phyloP scores from a whole-genome alignment of 2,329 filamentous ascomycete genomes.

The Meredithiella fracta region DNA sequence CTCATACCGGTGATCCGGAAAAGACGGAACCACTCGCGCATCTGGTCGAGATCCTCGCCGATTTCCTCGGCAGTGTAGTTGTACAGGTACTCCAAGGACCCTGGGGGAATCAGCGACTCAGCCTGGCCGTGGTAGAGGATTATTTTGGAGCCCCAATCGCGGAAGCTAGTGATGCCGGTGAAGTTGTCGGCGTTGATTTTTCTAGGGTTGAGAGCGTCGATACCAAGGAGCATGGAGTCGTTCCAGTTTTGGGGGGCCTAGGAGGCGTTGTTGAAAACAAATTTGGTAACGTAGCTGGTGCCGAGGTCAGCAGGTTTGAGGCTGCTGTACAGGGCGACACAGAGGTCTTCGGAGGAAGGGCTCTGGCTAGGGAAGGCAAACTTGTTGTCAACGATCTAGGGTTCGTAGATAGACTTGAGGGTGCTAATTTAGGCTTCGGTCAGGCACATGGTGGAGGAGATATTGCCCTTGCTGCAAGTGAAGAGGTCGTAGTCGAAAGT shows the following conservation, averaged over 20 bases:
- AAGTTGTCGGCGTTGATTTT: conserved; percentile 24
- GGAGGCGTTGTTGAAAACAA: conserved; percentile 15
- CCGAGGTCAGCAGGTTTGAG: conserved; percentile 21
- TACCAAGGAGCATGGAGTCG: conserved; percentile 21
- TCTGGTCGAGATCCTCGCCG: conserved; percentile 18
- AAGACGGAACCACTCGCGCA: conserved; percentile 33
- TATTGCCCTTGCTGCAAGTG: conserved; percentile 21
- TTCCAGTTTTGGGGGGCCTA: conserved; percentile 18
- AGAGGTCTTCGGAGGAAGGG: conserved; percentile 28
- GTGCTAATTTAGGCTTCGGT: conserved; percentile 25
- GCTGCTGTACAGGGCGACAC: conserved; percentile 19
- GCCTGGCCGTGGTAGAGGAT: conserved; percentile 28
- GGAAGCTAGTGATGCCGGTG: conserved; percentile 23
- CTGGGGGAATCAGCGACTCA: conserved; percentile 24
- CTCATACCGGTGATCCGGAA: conserved; percentile 35
- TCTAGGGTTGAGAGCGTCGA: conserved; percentile 23
- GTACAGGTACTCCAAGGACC: conserved; percentile 24
- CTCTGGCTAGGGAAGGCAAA: conserved; percentile 25
- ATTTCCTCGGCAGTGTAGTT: conserved; percentile 26
- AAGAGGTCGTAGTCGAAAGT: conserved; percentile 27
- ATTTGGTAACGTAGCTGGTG: conserved; percentile 22
- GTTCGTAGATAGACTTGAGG: conserved; percentile 19
- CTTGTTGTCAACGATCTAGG: conserved; percentile 19
- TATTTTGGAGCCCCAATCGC: conserved; percentile 25
- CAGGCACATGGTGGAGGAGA: conserved; percentile 24